phyloP scores from a whole-genome alignment of 352 stramenopile genomes.

The Globisporangium barbulae region DNA sequence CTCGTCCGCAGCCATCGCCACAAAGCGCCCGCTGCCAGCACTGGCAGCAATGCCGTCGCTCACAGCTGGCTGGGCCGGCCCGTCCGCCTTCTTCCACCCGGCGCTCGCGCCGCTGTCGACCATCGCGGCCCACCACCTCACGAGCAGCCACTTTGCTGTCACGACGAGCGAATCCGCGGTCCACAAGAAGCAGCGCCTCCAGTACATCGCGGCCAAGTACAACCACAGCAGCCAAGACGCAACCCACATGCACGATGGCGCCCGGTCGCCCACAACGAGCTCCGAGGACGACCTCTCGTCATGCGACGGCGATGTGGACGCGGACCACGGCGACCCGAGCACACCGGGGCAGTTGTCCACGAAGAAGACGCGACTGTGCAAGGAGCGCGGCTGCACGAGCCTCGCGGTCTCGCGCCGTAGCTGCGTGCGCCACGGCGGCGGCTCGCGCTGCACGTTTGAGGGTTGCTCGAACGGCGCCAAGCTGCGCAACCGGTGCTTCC shows the following conservation, averaged over 20 bases:
- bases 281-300: slow-evolving; percentile 15
- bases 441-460: slow-evolving; percentile 32
- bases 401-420: slow-evolving; percentile 34
- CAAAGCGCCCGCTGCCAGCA: slow-evolving; percentile 4
- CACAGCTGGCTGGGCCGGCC: neutral
- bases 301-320: slow-evolving; percentile 18
- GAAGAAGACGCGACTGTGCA: slow-evolving; percentile 40
- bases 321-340: slow-evolving; percentile 12
- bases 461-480: slow-evolving; percentile 39
- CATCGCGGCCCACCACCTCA: slow-evolving; percentile 1
- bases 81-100: neutral
- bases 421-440: slow-evolving; percentile 38
- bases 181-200: slow-evolving; percentile 5
- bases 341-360: slow-evolving; percentile 22
- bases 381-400: slow-evolving; percentile 31
- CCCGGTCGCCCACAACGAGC: slow-evolving; percentile 13
- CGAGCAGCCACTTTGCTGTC: neutral
- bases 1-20: neutral
- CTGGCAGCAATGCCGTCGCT: slow-evolving; percentile 7
- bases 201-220: slow-evolving; percentile 1
- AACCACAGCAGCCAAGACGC: slow-evolving; percentile 1
- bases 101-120: slow-evolving; percentile 7
- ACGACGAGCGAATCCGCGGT: neutral
- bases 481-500: slow-evolving; percentile 40
- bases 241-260: slow-evolving; percentile 17